These are phyloP conservation scores for Nemania sp. DNA, from an alignment of 2,329 filamentous ascomycete species.

Conservation along the genomic window DNA sequence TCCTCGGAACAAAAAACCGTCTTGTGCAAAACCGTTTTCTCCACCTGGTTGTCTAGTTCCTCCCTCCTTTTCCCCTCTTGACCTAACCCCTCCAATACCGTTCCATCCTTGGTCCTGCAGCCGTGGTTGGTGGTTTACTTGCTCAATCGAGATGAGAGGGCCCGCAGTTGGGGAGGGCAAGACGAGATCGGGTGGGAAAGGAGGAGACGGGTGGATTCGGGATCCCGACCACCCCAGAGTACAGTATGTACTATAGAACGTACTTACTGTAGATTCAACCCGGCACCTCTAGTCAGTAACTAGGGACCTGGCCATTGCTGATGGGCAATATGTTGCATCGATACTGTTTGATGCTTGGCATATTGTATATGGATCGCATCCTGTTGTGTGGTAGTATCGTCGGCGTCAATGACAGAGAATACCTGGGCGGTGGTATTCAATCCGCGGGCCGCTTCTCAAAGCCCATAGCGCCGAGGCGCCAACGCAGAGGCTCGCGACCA, in stretches of 20 bases:
- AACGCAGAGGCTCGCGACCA: background rate
- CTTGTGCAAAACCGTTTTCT: slow-evolving; percentile 8
- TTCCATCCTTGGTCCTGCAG: slow-evolving; percentile 19
- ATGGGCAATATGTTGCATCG: too few relatives aligned
- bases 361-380: too few relatives aligned
- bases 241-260: too few relatives aligned
- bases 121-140: slow-evolving; percentile 16
- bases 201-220: slow-evolving; percentile 2
- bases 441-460: background rate
- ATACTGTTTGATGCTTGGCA: too few relatives aligned
- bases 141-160: slow-evolving; percentile 14
- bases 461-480: background rate
- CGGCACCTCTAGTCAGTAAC: too few relatives aligned
- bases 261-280: too few relatives aligned
- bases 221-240: too few relatives aligned
- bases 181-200: background rate
- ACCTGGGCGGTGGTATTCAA: too few relatives aligned
- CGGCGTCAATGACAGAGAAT: too few relatives aligned
- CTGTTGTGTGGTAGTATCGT: too few relatives aligned
- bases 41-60: slow-evolving; percentile 7
- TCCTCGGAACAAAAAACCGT: background rate
- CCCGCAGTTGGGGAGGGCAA: slow-evolving; percentile 9
- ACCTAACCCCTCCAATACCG: background rate
- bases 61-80: background rate
- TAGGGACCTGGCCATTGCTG: too few relatives aligned